Evolutionary conservation across 2,329 filamentous ascomycete species (phyloP).

Genomic region (Incumbomyces lentus): DNA sequence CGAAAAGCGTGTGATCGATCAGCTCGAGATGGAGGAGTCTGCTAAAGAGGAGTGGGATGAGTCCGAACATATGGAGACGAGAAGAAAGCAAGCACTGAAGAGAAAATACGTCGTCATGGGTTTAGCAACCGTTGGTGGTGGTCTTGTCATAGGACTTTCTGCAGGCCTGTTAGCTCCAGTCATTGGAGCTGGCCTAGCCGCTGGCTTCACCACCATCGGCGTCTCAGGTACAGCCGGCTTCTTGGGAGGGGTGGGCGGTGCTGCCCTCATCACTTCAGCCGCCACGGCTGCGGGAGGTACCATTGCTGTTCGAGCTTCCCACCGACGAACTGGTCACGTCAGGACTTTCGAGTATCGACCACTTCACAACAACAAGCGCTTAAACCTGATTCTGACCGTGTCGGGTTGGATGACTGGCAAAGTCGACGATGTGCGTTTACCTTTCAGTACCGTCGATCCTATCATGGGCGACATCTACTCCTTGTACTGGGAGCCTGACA

Average conservation of each 20-base stretch:
- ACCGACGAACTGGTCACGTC: conserved; percentile 78
- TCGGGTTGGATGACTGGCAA: conserved; percentile 99
- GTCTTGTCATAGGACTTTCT: conserved; percentile 87
- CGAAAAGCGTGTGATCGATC: conserved; percentile 93
- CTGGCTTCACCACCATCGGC: conserved; percentile 90
- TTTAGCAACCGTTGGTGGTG: conserved; percentile 86
- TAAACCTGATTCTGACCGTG: conserved; percentile 89
- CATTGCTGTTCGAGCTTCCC: conserved; percentile 77
- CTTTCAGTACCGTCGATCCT: conserved; percentile 91
- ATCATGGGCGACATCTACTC: conserved; percentile 98
- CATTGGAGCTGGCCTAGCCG: conserved; percentile 86
- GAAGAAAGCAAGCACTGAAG: conserved; percentile 71
- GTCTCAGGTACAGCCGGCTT: conserved; percentile 82
- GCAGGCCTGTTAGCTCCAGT: conserved; percentile 85
- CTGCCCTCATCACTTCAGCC: conserved; percentile 84
- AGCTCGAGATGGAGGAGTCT: conserved; percentile 93
- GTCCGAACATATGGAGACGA: conserved; percentile 79
- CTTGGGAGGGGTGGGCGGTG: conserved; percentile 80
- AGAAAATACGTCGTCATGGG: conserved; percentile 91
- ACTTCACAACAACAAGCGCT: conserved; percentile 92
- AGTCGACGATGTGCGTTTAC: conserved; percentile 87
- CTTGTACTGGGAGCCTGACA: conserved; percentile 93
- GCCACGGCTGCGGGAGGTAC: conserved; percentile 78
- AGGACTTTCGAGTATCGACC: conserved; percentile 95
- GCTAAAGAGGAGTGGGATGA: conserved; percentile 98